Base-by-base conservation (phyloP, 176 grass and related monocot species). In the Echinochloa phyllopogon region DNA sequence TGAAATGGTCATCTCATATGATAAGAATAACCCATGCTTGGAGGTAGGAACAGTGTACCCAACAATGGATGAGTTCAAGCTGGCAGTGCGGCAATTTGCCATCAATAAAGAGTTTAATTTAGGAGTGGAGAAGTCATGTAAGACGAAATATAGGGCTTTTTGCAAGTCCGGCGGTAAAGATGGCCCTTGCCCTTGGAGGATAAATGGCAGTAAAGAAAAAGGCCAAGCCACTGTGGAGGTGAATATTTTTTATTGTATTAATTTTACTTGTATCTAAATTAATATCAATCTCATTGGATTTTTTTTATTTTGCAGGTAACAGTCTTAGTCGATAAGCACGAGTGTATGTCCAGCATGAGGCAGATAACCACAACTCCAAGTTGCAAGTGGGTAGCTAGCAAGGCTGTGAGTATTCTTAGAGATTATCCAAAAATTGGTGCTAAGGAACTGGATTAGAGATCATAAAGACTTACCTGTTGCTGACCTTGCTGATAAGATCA, bases 1-100 rank as follows among this genome's bases (percentile, higher is more conserved):
- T 75, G 72, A 75, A 49, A 55, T 75, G 8, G 49, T 56, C 0
- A 75, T 75, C 13, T 11, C 50, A 21, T 75, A 75, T 75, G 72
- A 75, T 75, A 60, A 44, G n/a, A 17, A 77, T 6, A 38, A 76
- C 37, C 56, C 75, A 47, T 1, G 0, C 27, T 63, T 63, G 56
- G 40, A 47, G 0, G 0, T 60, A 5, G 55, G 55, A 0, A 77
- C 38, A 23, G 0, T 59, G 6, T 76, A 75, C 73, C 51, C 73
- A 58, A n/a, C 36, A 50, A 76, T 58, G 36, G 10, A 41, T 5
- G 51, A 76, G 33, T 57, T 76, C 51, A 56, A 8, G 36, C 0
- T 76, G 51, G 73, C 50, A n/a, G 16, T 56, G 7, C 8, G 29
- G 1, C 17, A 40, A 37, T 75, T 21, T 56, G 72, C 27, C 27